These are phyloP conservation scores for Haberlea rhodopensis DNA, from an alignment of 257 asterid species.

Conservation along the genomic window DNA sequence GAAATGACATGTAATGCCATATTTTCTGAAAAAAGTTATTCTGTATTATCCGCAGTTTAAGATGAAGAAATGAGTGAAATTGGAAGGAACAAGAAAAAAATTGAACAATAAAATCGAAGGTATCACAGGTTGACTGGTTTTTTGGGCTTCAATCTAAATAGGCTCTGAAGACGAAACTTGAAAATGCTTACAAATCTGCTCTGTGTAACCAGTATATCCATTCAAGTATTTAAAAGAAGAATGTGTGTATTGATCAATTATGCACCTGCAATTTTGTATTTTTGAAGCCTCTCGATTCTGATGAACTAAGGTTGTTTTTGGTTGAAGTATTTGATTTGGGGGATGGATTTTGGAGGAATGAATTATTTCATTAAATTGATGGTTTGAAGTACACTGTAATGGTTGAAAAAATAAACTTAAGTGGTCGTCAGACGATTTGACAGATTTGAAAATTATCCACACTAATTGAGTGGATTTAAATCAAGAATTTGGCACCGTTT, in stretches of 20 bases:
- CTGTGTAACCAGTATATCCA: too few species aligned
- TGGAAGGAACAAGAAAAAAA: neutral
- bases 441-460: neutral
- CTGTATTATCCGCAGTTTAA: neutral
- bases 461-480: too few species aligned
- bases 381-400: too few species aligned
- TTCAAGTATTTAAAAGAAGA: neutral
- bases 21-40: neutral
- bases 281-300: neutral
- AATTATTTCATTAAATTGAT: too few species aligned
- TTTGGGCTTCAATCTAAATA: neutral
- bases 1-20: neutral
- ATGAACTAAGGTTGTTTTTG: too few species aligned
- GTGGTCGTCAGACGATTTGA: too few species aligned
- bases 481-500: neutral
- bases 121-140: neutral
- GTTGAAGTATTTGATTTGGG: neutral
- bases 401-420: too few species aligned
- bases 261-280: neutral
- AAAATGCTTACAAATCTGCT: neutral
- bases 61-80: neutral
- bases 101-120: neutral
- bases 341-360: too few species aligned
- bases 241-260: neutral
- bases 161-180: neutral